Evolutionary conservation across 1,139 yeast species (phyloP).

Genomic region (Pneumocystis murina): DNA sequence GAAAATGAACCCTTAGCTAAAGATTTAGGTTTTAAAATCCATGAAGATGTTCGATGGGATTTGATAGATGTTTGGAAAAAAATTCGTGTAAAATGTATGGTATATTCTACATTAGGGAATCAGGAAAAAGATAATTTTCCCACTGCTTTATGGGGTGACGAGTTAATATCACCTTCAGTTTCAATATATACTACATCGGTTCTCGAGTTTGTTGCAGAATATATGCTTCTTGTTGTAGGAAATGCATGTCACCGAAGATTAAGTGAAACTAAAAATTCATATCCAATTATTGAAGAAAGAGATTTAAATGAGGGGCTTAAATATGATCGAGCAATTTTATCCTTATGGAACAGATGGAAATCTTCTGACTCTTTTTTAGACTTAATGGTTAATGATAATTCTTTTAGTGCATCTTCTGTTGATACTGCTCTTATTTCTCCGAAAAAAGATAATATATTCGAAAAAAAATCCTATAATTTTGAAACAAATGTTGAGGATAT

Average conservation of each 20-base stretch:
- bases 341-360: neutral
- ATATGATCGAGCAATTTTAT: neutral
- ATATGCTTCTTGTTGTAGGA: neutral
- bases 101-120: conserved; percentile 15
- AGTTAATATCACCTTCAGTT: neutral
- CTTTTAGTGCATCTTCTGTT: neutral
- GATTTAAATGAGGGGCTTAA: neutral
- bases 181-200: neutral
- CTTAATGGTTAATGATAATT: neutral
- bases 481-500: neutral
- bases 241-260: neutral
- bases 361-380: neutral
- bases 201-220: neutral
- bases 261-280: neutral
- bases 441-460: neutral
- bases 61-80: conserved; percentile 10
- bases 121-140: conserved; percentile 11
- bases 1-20: conserved; percentile 10
- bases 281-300: neutral
- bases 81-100: conserved; percentile 15
- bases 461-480: neutral
- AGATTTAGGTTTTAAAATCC: neutral
- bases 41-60: neutral
- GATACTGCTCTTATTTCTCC: neutral
- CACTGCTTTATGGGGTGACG: neutral